Evolutionary conservation across 495 filamentous ascomycete genomes (phyloP).

Genomic region (Thermothielavioides terrestris): DNA sequence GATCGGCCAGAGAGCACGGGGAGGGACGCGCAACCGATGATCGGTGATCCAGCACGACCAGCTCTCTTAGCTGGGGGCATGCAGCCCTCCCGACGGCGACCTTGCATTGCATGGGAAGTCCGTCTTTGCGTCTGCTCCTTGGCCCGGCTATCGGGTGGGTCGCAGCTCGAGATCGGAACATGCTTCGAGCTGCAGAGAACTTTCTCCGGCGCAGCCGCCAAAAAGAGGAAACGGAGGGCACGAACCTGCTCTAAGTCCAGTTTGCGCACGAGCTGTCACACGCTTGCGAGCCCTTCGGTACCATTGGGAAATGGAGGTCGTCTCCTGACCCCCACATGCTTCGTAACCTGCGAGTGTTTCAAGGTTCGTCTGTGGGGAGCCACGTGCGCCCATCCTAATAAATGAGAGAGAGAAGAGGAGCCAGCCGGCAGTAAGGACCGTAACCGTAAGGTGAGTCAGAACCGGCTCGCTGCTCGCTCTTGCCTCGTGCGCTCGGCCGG

Average conservation of each 20-base stretch:
- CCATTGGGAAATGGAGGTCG: background rate
- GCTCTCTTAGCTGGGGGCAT: background rate
- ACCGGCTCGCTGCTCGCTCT: background rate
- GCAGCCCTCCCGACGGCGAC: too few species aligned
- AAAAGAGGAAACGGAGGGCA: background rate
- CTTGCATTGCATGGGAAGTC: too few species aligned
- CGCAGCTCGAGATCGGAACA: background rate
- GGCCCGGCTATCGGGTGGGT: background rate
- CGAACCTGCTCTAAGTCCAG: background rate
- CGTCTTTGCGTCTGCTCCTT: background rate
- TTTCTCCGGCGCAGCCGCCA: background rate
- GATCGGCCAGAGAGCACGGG: background rate
- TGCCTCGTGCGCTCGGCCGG: background rate
- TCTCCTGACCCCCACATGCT: constrained; percentile 13
- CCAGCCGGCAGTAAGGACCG: too few species aligned
- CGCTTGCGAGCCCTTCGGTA: constrained; percentile 1
- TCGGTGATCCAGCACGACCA: background rate
- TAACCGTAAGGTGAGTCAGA: background rate
- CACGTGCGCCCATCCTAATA: constrained; percentile 4
- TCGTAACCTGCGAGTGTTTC: background rate
- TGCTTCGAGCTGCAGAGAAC: background rate
- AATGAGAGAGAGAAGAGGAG: background rate
- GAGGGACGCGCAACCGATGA: background rate
- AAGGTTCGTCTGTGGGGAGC: constrained; percentile 2
- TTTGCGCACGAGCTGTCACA: background rate